Conservation (phyloP, 169 alveolate species). For the Nephromyces sp. region DNA sequence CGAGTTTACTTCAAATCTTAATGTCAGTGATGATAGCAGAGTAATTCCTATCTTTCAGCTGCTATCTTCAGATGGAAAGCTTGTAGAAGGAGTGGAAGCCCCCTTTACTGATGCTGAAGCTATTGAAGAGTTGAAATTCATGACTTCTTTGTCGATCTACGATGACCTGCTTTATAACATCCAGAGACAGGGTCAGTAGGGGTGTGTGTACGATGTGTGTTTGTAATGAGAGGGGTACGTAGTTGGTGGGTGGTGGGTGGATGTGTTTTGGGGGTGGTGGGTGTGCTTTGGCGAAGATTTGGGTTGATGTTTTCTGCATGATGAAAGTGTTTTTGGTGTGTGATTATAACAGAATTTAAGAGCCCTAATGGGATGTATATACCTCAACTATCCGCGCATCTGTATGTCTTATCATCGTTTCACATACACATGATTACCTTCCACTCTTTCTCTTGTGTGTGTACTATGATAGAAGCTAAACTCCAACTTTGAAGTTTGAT, state of each 20-base stretch:
- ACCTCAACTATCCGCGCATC: background rate
- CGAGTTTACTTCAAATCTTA: background rate
- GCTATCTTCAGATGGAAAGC: background rate
- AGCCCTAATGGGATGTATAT: background rate
- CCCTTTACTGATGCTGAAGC: constrained; percentile 33
- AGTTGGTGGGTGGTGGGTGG: background rate
- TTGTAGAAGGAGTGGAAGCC: background rate
- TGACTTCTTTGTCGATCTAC: constrained; percentile 52
- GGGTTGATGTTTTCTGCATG: background rate
- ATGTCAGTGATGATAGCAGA: background rate
- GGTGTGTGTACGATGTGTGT: background rate
- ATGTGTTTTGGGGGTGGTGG: background rate
- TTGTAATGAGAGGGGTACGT: background rate
- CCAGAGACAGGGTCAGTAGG: constrained; percentile 65
- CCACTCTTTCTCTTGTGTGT: background rate
- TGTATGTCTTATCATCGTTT: background rate
- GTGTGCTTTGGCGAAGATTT: background rate
- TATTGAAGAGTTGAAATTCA: constrained; percentile 20
- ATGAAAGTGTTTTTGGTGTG: background rate
- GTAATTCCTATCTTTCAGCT: constrained; percentile 1
- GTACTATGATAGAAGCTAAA: background rate
- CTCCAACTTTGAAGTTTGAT: background rate
- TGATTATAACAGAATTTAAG: background rate
- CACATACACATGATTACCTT: background rate
- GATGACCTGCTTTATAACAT: constrained; percentile 65